Evolutionary conservation across 2,329 filamentous ascomycete genomes (phyloP).

Genomic region (Pyrenochaeta sp.): DNA sequence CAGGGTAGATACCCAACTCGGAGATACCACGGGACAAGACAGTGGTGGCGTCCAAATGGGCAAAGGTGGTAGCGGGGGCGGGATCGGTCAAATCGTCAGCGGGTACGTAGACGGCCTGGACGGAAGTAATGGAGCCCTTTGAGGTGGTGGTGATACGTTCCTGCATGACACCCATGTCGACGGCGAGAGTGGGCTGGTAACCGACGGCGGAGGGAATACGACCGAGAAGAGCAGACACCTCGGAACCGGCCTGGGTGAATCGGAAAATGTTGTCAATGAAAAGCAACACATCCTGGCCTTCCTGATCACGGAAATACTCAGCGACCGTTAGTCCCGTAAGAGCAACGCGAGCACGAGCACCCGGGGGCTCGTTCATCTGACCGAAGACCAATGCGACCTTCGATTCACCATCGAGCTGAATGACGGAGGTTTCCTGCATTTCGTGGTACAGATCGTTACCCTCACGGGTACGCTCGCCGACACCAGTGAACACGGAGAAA

Average conservation of each 20-base stretch:
- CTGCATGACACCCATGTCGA: conserved; percentile 69
- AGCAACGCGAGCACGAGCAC: conserved; percentile 99
- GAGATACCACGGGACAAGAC: conserved; percentile 99
- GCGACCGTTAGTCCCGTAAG: conserved; percentile 84
- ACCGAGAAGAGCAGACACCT: conserved; percentile 98
- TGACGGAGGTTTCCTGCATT: conserved; percentile 99
- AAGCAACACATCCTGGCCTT: conserved; percentile 95
- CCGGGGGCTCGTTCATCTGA: conserved; percentile 99
- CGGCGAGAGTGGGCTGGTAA: conserved; percentile 68
- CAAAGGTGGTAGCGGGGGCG: conserved; percentile 98
- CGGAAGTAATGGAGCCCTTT: conserved; percentile 99
- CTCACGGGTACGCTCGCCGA: conserved; percentile 99
- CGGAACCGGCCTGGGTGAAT: conserved; percentile 99
- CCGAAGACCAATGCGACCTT: conserved; percentile 99
- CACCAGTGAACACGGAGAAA: conserved; percentile 99
- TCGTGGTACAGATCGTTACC: conserved; percentile 99
- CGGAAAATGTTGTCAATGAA: conserved; percentile 99
- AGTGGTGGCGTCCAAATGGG: conserved; percentile 99
- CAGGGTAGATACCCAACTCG: conserved; percentile 99
- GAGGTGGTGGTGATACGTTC: conserved; percentile 99
- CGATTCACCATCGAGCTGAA: conserved; percentile 98
- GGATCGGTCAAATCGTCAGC: conserved; percentile 99
- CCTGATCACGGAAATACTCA: conserved; percentile 82
- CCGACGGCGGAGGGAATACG: conserved; percentile 99
- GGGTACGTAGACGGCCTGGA: conserved; percentile 99